Conservation (phyloP, 2,329 filamentous ascomycete species). For the Beauveria scarabaeidicola region DNA sequence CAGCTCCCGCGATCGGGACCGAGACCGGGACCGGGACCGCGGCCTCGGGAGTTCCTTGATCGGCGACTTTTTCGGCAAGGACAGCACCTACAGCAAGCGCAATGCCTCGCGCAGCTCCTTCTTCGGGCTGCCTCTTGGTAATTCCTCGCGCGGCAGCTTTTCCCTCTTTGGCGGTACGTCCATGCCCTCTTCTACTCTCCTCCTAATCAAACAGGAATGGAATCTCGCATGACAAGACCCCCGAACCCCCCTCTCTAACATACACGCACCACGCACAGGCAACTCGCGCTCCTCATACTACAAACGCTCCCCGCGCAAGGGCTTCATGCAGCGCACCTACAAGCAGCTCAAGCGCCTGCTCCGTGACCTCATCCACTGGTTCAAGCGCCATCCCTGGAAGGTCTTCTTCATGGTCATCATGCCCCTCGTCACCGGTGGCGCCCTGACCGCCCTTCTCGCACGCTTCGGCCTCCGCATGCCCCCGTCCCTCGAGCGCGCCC, state of each 20-base stretch:
- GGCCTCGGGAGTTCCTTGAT: slow-evolving; percentile 19
- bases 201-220: too few species aligned
- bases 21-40: slow-evolving; percentile 17
- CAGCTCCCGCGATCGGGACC: slow-evolving; percentile 23
- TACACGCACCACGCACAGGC: slow-evolving; percentile 9
- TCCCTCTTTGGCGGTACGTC: slow-evolving; percentile 31
- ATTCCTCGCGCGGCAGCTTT: slow-evolving; percentile 36
- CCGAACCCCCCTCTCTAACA: neutral
- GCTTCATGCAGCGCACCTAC: slow-evolving; percentile 66
- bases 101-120: slow-evolving; percentile 37
- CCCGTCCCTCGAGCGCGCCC: slow-evolving; percentile 48
- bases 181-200: neutral
- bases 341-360: slow-evolving; percentile 71
- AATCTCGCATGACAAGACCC: too few species aligned
- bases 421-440: slow-evolving; percentile 78
- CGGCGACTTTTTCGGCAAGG: slow-evolving; percentile 30
- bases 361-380: slow-evolving; percentile 72
- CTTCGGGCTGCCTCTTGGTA: slow-evolving; percentile 34
- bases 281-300: slow-evolving; percentile 55
- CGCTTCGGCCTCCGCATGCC: slow-evolving; percentile 76
- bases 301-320: slow-evolving; percentile 71
- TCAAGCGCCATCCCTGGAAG: slow-evolving; percentile 75
- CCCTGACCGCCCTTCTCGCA: slow-evolving; percentile 66
- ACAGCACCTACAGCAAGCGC: slow-evolving; percentile 28
- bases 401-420: slow-evolving; percentile 81